These are phyloP conservation scores for Styphnolobium japonicum DNA, from an alignment of 306 rosid species.

Conservation along the genomic window DNA sequence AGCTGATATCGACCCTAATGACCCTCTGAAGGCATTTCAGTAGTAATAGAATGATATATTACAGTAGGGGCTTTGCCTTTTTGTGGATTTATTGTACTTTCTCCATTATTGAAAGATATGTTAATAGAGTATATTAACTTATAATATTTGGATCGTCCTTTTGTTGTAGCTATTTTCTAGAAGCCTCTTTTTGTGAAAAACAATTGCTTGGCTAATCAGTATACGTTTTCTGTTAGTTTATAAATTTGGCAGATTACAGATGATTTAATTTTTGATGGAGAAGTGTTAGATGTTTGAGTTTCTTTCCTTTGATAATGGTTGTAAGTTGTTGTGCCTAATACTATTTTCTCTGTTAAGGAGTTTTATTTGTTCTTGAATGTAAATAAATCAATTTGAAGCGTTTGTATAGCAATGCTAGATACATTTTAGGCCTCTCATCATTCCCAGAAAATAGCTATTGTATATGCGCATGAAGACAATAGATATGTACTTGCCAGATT, in stretches of 20 bases:
- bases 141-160: not conserved
- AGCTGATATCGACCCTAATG: constrained; percentile 45
- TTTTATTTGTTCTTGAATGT: no score
- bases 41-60: constrained; percentile 1
- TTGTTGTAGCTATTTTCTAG: not conserved
- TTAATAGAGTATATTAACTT: not conserved
- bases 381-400: no score
- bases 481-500: not conserved
- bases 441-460: not conserved
- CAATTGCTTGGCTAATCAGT: not conserved
- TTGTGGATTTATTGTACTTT: not conserved
- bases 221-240: not conserved
- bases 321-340: not conserved
- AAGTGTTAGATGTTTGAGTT: not conserved
- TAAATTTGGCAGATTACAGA: not conserved
- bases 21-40: constrained; percentile 64
- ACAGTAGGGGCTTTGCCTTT: not conserved
- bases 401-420: no score
- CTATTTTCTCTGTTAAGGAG: no score
- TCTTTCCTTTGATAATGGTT: not conserved
- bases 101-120: not conserved
- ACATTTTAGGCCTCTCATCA: no score
- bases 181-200: not conserved
- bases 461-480: not conserved
- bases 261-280: not conserved